Percentiles rank a stretch among this genome's conserved stretches.
phyloP scores from a whole-genome alignment of 139 green algal species.

The Nannochloris sp. region DNA sequence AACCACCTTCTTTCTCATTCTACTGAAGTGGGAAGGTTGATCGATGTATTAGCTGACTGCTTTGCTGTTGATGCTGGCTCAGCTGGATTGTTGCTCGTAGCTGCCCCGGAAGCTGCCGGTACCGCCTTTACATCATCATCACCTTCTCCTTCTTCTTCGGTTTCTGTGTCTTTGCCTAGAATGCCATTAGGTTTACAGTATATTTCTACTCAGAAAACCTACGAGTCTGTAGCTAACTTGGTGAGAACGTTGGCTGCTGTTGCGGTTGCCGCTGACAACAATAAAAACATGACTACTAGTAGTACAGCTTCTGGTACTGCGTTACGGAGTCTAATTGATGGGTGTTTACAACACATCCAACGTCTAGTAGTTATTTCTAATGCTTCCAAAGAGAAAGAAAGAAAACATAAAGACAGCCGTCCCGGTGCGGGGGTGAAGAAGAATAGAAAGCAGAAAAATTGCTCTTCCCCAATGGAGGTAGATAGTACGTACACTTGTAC shows the following conservation, averaged over 20 bases:
- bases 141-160: not conserved
- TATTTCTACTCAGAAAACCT: slow-evolving; percentile 34
- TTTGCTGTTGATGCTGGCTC: slow-evolving; percentile 43
- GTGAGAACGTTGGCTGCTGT: slow-evolving; percentile 28
- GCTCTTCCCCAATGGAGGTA: no score
- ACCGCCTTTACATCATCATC: not conserved
- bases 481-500: no score
- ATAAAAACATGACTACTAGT: not conserved
- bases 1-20: slow-evolving; percentile 32
- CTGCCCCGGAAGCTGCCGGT: not conserved
- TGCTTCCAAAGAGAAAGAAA: not conserved
- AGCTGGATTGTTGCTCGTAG: slow-evolving; percentile 36
- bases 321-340: slow-evolving; percentile 34
- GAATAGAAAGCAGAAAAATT: no score
- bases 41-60: slow-evolving; percentile 17
- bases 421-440: no score
- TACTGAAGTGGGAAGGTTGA: slow-evolving; percentile 26
- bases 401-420: no score
- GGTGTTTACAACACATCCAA: slow-evolving; percentile 10
- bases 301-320: not conserved
- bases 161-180: slow-evolving; percentile 40
- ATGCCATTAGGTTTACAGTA: slow-evolving; percentile 51
- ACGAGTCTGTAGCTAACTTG: slow-evolving; percentile 47
- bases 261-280: slow-evolving; percentile 18
- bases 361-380: not conserved